Percentiles rank a stretch among this genome's conserved stretches.
These are phyloP conservation scores for Aureobasidium leucospermi DNA, from an alignment of 2,329 filamentous ascomycete genomes.

Conservation along the genomic window DNA sequence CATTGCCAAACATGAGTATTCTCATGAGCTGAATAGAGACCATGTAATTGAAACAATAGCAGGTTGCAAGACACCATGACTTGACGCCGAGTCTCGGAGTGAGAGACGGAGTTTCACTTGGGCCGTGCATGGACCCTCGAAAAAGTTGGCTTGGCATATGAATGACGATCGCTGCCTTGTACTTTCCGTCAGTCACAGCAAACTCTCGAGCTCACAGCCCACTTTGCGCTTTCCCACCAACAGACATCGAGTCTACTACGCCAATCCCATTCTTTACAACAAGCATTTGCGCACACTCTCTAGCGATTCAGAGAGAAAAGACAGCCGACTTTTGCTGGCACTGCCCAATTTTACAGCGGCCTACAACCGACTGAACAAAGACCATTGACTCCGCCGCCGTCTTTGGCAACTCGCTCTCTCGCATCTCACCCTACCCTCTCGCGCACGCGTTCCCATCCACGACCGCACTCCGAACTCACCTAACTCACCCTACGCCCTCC, in stretches of 20 bases:
- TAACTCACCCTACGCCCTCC: background rate
- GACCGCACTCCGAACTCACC: background rate
- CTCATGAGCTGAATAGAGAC: background rate
- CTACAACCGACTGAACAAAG: conserved; percentile 7
- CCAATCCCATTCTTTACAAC: background rate
- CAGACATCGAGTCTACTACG: background rate
- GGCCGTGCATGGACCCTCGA: background rate
- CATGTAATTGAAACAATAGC: background rate
- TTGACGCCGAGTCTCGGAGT: background rate
- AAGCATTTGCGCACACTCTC: background rate
- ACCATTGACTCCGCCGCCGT: background rate
- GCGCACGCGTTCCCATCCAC: background rate
- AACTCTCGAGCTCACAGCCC: background rate
- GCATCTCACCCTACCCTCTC: background rate
- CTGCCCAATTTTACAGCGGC: background rate
- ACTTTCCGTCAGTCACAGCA: conserved; percentile 2
- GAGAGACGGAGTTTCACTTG: background rate
- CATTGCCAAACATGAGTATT: background rate
- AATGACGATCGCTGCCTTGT: conserved; percentile 6
- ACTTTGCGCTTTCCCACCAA: background rate
- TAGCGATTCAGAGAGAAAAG: background rate
- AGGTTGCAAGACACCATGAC: background rate
- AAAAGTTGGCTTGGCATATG: background rate
- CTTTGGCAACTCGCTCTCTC: conserved; percentile 4
- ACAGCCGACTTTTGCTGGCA: background rate